Conservation (phyloP, 106 monocot genomes). For the Dendrobium huoshanense region DNA sequence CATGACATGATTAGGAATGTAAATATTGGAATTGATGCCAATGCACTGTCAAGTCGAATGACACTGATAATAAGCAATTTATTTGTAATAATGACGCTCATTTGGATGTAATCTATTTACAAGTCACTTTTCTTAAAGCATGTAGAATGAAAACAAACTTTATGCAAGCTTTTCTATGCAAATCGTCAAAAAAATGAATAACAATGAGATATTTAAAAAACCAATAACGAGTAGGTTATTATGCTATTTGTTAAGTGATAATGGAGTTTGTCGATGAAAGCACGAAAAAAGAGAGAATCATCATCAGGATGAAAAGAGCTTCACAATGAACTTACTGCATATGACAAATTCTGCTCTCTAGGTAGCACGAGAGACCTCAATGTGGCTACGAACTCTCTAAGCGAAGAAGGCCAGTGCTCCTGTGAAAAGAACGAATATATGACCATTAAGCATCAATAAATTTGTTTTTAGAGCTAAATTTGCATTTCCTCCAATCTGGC, state of each 20-base stretch:
- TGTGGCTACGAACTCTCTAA: constrained; percentile 52
- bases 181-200: background rate
- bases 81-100: background rate
- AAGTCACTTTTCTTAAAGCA: background rate
- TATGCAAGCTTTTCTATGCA: background rate
- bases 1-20: background rate
- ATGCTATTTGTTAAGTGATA: background rate
- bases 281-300: background rate
- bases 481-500: background rate
- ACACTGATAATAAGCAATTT: background rate
- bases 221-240: background rate
- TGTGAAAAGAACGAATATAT: constrained; percentile 8
- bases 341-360: constrained; percentile 41
- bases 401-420: constrained; percentile 79
- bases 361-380: constrained; percentile 51
- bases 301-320: background rate
- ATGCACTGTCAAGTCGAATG: background rate
- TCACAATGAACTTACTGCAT: constrained; percentile 29
- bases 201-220: background rate
- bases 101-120: background rate
- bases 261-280: background rate
- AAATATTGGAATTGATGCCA: background rate
- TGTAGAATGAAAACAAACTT: background rate
- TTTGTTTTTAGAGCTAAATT: background rate
- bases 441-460: background rate